A percentile compares a stretch with the other conserved stretches of the same genome.
These are phyloP conservation scores for Eutypella sp. DNA, from an alignment of 2,329 filamentous ascomycete species.

Conservation along the genomic window DNA sequence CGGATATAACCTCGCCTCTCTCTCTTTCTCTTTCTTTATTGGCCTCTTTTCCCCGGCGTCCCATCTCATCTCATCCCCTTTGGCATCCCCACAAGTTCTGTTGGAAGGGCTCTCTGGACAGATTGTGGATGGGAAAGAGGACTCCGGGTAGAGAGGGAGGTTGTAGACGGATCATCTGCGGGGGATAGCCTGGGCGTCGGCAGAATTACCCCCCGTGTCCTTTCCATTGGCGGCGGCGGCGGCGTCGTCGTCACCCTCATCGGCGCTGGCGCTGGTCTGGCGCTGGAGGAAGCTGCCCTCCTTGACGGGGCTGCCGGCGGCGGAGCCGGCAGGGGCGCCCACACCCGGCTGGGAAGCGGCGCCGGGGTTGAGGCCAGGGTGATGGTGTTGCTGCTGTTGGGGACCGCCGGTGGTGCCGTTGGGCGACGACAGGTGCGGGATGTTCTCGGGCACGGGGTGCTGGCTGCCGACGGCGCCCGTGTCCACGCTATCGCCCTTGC, in stretches of 20 bases:
- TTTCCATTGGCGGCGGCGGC: conserved; percentile 32
- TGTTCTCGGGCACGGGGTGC: conserved; percentile 92
- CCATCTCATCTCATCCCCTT: background rate
- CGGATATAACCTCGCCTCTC: too few relatives aligned
- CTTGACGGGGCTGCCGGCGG: conserved; percentile 76
- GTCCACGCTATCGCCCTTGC: conserved; percentile 90
- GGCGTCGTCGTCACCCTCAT: conserved; percentile 20
- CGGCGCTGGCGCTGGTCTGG: conserved; percentile 61
- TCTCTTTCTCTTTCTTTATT: too few relatives aligned
- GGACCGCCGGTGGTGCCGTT: conserved; percentile 34
- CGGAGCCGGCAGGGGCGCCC: too few relatives aligned
- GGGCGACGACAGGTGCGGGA: conserved; percentile 78
- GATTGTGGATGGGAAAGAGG: too few relatives aligned
- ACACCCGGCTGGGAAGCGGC: too few relatives aligned
- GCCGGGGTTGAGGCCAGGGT: conserved; percentile 30
- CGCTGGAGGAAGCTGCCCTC: conserved; percentile 83
- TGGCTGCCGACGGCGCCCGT: conserved; percentile 91
- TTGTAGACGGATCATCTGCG: conserved; percentile 49
- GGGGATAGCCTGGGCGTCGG: conserved; percentile 49
- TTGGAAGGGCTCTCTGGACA: background rate
- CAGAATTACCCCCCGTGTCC: conserved; percentile 25
- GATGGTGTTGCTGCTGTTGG: conserved; percentile 30
- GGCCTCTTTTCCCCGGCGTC: too few relatives aligned
- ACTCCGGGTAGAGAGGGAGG: too few relatives aligned
- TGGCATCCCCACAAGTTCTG: background rate